A percentile compares a stretch with the other conserved stretches of the same genome.
phyloP scores from a whole-genome alignment of 768 basidiomycete genomes.

The Pleurotus giganteus region DNA sequence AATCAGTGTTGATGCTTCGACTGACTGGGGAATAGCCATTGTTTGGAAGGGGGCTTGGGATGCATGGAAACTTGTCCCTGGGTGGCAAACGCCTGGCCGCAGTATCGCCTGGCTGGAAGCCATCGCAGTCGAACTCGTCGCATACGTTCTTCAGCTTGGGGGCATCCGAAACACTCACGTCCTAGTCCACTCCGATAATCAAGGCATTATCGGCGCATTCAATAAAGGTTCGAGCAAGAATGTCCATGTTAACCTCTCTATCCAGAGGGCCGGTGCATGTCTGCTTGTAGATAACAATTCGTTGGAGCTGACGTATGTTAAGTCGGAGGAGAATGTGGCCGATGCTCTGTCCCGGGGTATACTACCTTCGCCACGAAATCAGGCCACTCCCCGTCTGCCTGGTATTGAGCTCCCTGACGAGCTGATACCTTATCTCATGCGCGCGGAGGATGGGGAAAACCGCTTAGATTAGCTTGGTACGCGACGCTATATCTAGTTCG shows the following conservation, averaged over 20 bases:
- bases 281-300: background rate
- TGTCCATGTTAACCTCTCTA: slow-evolving; percentile 9
- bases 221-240: slow-evolving; percentile 23
- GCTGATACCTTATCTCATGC: background rate
- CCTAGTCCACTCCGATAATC: slow-evolving; percentile 26
- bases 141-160: slow-evolving; percentile 12
- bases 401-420: background rate
- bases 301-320: background rate
- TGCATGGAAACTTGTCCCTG: slow-evolving; percentile 19
- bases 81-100: slow-evolving; percentile 21
- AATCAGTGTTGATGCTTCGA: slow-evolving; percentile 27
- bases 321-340: slow-evolving; percentile 3
- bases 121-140: slow-evolving; percentile 22
- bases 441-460: no score
- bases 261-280: background rate
- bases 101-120: slow-evolving; percentile 31
- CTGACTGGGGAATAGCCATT: slow-evolving; percentile 27
- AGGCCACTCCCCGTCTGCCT: background rate
- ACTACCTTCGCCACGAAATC: background rate
- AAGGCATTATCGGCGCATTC: slow-evolving; percentile 28
- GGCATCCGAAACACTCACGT: slow-evolving; percentile 17
- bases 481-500: no score
- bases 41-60: slow-evolving; percentile 17
- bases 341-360: slow-evolving; percentile 1
- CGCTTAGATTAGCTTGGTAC: no score